Conservation (phyloP, 2,329 filamentous ascomycete genomes). For the Alternaria solani region DNA sequence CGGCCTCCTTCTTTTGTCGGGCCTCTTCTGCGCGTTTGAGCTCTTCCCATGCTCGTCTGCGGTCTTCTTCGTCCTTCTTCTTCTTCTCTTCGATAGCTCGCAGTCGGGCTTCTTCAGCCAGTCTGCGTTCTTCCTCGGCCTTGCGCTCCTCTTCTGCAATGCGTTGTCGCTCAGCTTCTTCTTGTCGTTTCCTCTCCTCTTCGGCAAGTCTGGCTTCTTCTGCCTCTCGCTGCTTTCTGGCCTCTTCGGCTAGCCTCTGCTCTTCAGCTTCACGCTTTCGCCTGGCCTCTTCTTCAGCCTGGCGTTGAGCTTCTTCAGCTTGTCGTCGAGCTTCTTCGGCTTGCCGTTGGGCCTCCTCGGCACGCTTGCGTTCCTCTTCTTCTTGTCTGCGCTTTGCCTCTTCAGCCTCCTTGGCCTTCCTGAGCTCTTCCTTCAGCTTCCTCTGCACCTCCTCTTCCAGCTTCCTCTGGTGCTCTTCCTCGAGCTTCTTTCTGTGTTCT, state of each 20-base stretch:
- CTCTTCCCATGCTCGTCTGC: conserved; percentile 54
- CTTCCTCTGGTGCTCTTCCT: conserved; percentile 48
- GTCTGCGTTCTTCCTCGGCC: conserved; percentile 48
- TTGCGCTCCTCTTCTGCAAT: conserved; percentile 53
- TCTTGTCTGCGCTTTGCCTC: conserved; percentile 67
- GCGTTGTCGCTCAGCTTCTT: conserved; percentile 64
- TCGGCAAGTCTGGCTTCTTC: conserved; percentile 23
- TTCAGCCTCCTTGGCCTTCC: conserved; percentile 51
- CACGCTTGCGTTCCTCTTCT: conserved; percentile 56
- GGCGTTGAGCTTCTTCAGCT: conserved; percentile 54
- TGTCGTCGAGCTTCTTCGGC: conserved; percentile 46
- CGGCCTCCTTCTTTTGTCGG: conserved; percentile 40
- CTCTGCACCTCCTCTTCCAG: background rate
- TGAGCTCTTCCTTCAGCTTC: conserved; percentile 37
- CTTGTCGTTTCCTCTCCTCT: conserved; percentile 42
- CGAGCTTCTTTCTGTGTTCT: conserved; percentile 60
- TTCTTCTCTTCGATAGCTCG: conserved; percentile 57
- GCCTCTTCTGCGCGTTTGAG: conserved; percentile 49
- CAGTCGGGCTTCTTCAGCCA: conserved; percentile 51
- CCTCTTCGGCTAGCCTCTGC: conserved; percentile 53
- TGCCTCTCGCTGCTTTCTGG: conserved; percentile 67
- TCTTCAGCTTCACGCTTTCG: conserved; percentile 57
- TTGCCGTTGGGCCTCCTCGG: conserved; percentile 55
- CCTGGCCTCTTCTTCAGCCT: conserved; percentile 34
- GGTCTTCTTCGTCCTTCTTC: conserved; percentile 53